Base-by-base conservation (phyloP, 805 yeast genomes). In the Wickerhamiella occidentalis region DNA sequence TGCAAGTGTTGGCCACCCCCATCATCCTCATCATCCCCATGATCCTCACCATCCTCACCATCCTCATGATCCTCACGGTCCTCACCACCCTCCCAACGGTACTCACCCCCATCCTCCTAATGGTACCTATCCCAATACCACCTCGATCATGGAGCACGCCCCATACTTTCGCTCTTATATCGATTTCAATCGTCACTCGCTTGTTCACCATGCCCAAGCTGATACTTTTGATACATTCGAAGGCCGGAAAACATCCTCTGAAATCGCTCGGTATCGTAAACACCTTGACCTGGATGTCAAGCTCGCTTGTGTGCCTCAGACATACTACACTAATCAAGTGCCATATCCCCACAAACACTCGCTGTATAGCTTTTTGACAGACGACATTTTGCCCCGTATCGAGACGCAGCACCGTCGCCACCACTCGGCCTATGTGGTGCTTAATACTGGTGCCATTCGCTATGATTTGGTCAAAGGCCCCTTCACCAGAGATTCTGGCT, bases 381-480 rank as follows among this genome's bases (percentile, higher is more conserved):
- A 68, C 1, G 64, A 73, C 15, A 74, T 87, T 3, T 65, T 88
- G 54, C 78, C 78, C 18, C 56, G 58, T 28, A 65, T 69, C 3
- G 57, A 57, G 49, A 44, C 58, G 23, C 56, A 56, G 9, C 53
- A 40, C 15, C 51, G 52, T 30, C 48, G 56, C 25, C 57, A 54
- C 33, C 52, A 25, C 64, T 53, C 54, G 53, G 66, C 85, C 51
- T 68, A 79, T 25, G 73, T 85, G 18, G 67, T 82, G 44, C 76
- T 86, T 49, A 87, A 87, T 61, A 82, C 95, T 0, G 96, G 96
- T 2, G 81, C 94, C 1, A 74, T 88, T 1, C 73, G 96, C 46
- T 88, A 85, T 60, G 96, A 88, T 63, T 66, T 87, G 43, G 84
- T 81, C 68, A 77, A 80, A 62, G 96, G 96, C 0, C 78, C 79